phyloP scores from a whole-genome alignment of 192 early-diverging fungal genomes.

The Dissophora globulifera region DNA sequence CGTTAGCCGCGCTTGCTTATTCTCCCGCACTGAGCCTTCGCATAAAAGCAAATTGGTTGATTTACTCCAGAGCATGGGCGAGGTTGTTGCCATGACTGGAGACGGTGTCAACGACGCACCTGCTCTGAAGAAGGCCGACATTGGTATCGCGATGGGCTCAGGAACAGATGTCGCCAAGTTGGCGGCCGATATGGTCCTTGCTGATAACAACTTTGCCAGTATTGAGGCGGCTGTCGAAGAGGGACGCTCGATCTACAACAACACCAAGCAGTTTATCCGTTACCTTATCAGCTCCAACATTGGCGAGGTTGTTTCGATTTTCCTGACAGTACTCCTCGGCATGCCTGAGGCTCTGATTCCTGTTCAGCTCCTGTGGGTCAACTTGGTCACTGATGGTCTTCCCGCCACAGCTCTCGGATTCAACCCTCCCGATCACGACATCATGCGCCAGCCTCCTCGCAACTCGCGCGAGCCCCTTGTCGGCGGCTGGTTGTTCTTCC shows the following conservation, averaged over 20 bases:
- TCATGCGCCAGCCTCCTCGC: slow-evolving; percentile 93
- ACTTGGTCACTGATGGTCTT: slow-evolving; percentile 97
- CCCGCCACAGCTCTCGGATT: slow-evolving; percentile 98
- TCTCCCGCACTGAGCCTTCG: slow-evolving; percentile 94
- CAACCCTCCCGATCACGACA: slow-evolving; percentile 96
- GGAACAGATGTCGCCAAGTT: slow-evolving; percentile 99
- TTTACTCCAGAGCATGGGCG: slow-evolving; percentile 84
- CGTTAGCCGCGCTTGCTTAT: slow-evolving; percentile 81
- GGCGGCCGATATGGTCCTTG: slow-evolving; percentile 97
- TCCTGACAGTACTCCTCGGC: slow-evolving; percentile 94
- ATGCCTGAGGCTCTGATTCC: slow-evolving; percentile 98
- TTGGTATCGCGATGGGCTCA: slow-evolving; percentile 98
- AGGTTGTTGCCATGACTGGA: slow-evolving; percentile 95
- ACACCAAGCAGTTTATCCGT: slow-evolving; percentile 99
- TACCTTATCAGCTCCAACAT: slow-evolving; percentile 99
- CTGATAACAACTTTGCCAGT: slow-evolving; percentile 99
- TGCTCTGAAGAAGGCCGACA: slow-evolving; percentile 97
- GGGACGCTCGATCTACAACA: slow-evolving; percentile 97
- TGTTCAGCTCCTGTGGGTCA: slow-evolving; percentile 98
- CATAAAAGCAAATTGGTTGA: slow-evolving; percentile 97
- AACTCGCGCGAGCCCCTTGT: slow-evolving; percentile 89
- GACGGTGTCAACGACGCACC: slow-evolving; percentile 99
- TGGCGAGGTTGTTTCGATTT: slow-evolving; percentile 98
- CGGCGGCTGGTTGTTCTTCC: slow-evolving; percentile 93
- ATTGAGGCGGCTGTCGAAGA: slow-evolving; percentile 98